Conservation (phyloP, 2,329 filamentous ascomycete genomes). For the Chaetomium sp. region DNA sequence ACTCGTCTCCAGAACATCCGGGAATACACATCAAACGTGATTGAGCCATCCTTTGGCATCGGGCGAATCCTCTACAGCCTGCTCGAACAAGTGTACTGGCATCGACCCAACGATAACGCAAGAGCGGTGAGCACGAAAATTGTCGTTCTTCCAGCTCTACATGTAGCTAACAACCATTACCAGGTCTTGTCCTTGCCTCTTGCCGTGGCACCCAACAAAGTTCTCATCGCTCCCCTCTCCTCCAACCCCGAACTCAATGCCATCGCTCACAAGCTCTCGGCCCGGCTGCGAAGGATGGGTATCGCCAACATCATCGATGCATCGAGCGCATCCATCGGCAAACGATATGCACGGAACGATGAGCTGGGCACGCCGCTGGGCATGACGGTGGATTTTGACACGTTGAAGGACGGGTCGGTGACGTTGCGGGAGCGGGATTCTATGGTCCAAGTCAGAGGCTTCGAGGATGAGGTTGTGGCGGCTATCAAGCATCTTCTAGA, state of each 20-base stretch:
- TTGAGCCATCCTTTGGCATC: slow-evolving; percentile 78
- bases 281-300: slow-evolving; percentile 59
- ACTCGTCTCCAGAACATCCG: slow-evolving; percentile 61
- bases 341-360: slow-evolving; percentile 86
- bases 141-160: neutral
- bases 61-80: slow-evolving; percentile 73
- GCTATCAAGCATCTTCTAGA: neutral
- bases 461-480: slow-evolving; percentile 54
- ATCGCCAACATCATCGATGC: slow-evolving; percentile 82
- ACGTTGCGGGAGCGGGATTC: slow-evolving; percentile 85
- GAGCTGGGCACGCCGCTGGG: slow-evolving; percentile 88
- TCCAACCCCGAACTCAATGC: slow-evolving; percentile 69
- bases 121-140: slow-evolving; percentile 56
- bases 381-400: slow-evolving; percentile 91
- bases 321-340: slow-evolving; percentile 73
- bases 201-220: slow-evolving; percentile 80
- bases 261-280: slow-evolving; percentile 51
- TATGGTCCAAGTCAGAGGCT: slow-evolving; percentile 80
- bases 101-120: slow-evolving; percentile 62
- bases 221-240: slow-evolving; percentile 82
- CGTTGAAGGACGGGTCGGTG: slow-evolving; percentile 76
- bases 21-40: slow-evolving; percentile 72
- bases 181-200: slow-evolving; percentile 51
- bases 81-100: slow-evolving; percentile 76
- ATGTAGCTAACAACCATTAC: neutral